Percentiles rank a stretch among this genome's conserved stretches.
phyloP scores from a whole-genome alignment of 345 rosid species.

The Citropsis articulata region DNA sequence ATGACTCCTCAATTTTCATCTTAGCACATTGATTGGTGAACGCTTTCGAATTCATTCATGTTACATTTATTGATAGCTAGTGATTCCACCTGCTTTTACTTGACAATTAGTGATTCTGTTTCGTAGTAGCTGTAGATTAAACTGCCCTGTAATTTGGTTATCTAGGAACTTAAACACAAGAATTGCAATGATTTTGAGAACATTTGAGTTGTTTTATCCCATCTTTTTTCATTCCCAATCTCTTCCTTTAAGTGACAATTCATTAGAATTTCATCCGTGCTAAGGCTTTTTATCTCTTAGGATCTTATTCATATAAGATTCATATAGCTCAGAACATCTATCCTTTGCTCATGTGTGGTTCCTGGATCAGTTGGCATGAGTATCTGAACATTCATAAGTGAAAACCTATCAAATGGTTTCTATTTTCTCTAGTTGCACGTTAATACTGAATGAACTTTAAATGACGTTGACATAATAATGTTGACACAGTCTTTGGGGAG shows the following conservation, averaged over 20 bases:
- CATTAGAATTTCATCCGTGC: not conserved
- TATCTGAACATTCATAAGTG: not conserved
- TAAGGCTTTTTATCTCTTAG: not conserved
- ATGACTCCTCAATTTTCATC: not conserved
- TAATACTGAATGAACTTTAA: not conserved
- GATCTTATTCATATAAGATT: not conserved
- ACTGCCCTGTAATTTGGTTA: not conserved
- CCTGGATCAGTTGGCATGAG: not conserved
- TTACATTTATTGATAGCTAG: not conserved
- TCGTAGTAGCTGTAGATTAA: not conserved
- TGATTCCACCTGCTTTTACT: not conserved
- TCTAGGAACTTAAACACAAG: not conserved
- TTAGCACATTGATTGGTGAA: not conserved
- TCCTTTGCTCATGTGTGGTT: not conserved
- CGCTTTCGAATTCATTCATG: not conserved
- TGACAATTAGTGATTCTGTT: not conserved
- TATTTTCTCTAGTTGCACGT: not conserved
- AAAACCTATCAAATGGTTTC: not conserved
- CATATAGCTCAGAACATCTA: no score
- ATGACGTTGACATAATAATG: not conserved
- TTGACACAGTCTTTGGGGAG: slow-evolving; percentile 93
- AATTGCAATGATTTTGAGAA: not conserved
- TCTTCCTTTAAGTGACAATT: not conserved
- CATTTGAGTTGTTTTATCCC: not conserved
- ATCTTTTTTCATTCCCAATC: not conserved